Evolutionary conservation across 108 stramenopile genomes (phyloP).

Genomic region (Nitzschia palea): DNA sequence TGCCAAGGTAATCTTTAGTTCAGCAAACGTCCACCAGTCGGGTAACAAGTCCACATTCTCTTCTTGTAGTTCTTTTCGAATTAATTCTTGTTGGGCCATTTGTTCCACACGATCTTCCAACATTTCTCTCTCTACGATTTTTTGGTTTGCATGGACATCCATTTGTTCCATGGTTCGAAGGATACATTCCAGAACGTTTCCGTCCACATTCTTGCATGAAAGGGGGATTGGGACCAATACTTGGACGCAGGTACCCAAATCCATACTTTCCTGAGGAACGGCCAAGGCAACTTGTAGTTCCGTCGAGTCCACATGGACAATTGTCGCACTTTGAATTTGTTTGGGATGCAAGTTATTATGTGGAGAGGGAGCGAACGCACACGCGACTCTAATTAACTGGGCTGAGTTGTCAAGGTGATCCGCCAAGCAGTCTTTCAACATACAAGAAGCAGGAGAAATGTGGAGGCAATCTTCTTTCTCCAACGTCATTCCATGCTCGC

Average conservation of each 20-base stretch:
- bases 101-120: too few species aligned
- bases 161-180: neutral
- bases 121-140: neutral
- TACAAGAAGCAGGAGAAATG: neutral
- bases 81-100: neutral
- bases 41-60: neutral
- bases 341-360: neutral
- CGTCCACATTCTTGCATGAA: too few species aligned
- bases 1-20: neutral
- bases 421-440: neutral
- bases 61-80: neutral
- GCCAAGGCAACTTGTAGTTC: neutral
- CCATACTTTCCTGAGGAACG: neutral
- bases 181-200: neutral
- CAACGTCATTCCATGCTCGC: neutral
- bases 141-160: neutral
- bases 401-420: neutral
- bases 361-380: slow-evolving; percentile 4
- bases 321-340: neutral
- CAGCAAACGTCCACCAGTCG: slow-evolving; percentile 25
- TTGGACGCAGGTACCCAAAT: neutral
- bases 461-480: neutral
- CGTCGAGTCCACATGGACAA: neutral
- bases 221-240: slow-evolving; percentile 11
- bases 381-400: neutral